Percentiles rank a stretch among this genome's conserved stretches.
These are phyloP conservation scores for Nakazawaea molendinolei DNA, from an alignment of 805 yeast genomes.

Conservation along the genomic window DNA sequence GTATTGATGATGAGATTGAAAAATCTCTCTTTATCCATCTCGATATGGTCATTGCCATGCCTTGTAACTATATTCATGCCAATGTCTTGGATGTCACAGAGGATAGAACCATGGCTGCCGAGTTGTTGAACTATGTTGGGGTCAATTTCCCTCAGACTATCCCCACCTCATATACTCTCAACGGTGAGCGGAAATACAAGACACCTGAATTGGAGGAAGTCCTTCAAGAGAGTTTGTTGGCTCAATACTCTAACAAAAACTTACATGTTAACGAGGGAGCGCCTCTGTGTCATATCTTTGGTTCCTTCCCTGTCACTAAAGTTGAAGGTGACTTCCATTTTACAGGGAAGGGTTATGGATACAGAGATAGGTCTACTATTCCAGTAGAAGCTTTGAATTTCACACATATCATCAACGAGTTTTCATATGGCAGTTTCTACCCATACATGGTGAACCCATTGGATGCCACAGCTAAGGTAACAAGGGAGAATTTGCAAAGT, in stretches of 20 bases:
- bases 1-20: slow-evolving; percentile 56
- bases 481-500: slow-evolving; percentile 40
- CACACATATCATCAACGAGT: slow-evolving; percentile 78
- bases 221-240: slow-evolving; percentile 57
- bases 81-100: slow-evolving; percentile 71
- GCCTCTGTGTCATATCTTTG: slow-evolving; percentile 84
- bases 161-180: slow-evolving; percentile 42
- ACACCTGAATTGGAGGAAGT: slow-evolving; percentile 65
- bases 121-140: slow-evolving; percentile 67
- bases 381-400: slow-evolving; percentile 57
- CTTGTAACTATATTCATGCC: slow-evolving; percentile 70
- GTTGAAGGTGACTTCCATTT: slow-evolving; percentile 84
- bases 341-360: slow-evolving; percentile 69
- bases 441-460: slow-evolving; percentile 87
- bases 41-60: slow-evolving; percentile 77
- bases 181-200: slow-evolving; percentile 37
- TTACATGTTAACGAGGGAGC: slow-evolving; percentile 41
- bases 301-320: slow-evolving; percentile 75
- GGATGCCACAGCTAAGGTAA: slow-evolving; percentile 61
- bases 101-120: slow-evolving; percentile 75
- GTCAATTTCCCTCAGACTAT: slow-evolving; percentile 37
- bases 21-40: slow-evolving; percentile 63
- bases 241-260: slow-evolving; percentile 48
- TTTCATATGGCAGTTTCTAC: slow-evolving; percentile 85
- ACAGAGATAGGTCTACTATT: slow-evolving; percentile 40